These are phyloP conservation scores for Leishmania turanica DNA, from an alignment of 208 protist genomes.

Conservation along the genomic window DNA sequence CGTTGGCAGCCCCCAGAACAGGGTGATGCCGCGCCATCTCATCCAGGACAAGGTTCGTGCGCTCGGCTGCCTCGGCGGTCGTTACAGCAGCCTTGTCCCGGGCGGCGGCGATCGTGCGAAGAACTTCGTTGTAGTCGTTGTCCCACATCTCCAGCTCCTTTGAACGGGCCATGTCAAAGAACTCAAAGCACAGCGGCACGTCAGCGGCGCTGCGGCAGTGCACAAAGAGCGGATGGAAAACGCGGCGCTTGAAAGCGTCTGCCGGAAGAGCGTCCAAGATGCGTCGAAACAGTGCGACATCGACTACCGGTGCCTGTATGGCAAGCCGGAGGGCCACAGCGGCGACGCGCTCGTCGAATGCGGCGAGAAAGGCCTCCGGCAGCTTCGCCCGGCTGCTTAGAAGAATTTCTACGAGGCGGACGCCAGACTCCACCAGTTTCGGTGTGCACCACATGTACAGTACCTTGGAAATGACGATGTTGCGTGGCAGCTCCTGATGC, in stretches of 20 bases:
- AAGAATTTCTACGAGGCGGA: conserved; percentile 33
- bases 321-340: conserved; percentile 70
- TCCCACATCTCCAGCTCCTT: conserved; percentile 83
- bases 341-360: conserved; percentile 74
- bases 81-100: neutral
- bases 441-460: conserved; percentile 54
- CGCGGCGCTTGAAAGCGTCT: conserved; percentile 55
- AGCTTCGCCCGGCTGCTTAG: conserved; percentile 30
- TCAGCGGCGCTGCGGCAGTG: conserved; percentile 37
- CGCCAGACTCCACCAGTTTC: conserved; percentile 31
- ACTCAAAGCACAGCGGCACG: conserved; percentile 42
- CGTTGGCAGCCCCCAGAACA: conserved; percentile 69
- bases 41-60: conserved; percentile 12
- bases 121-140: conserved; percentile 64
- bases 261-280: conserved; percentile 55
- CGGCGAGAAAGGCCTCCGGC: conserved; percentile 17
- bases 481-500: conserved; percentile 59
- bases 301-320: conserved; percentile 5
- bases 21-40: conserved; percentile 78
- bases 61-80: neutral
- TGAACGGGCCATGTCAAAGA: conserved; percentile 37
- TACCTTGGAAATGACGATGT: conserved; percentile 57
- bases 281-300: conserved; percentile 39
- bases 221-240: conserved; percentile 71
- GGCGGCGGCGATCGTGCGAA: conserved; percentile 37